phyloP scores from a whole-genome alignment of 345 rosid genomes.

The Salix koriyanagi region DNA sequence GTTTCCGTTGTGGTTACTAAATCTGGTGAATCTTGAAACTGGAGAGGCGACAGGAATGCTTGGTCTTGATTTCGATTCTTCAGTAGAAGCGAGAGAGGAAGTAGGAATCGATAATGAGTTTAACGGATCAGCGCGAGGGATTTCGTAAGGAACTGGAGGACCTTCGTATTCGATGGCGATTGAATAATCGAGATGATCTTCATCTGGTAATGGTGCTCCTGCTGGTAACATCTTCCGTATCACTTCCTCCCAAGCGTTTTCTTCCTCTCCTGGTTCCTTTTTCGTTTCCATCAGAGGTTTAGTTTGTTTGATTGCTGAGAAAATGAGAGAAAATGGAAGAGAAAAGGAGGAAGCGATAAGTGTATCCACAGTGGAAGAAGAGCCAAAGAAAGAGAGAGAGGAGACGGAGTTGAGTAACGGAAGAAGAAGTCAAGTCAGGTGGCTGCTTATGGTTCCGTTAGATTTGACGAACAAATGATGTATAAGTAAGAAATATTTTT shows the following conservation, averaged over 20 bases:
- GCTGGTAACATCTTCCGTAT: constrained; percentile 19
- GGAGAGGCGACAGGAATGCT: constrained; percentile 30
- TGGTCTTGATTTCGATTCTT: constrained; percentile 10
- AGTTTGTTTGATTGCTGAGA: neutral
- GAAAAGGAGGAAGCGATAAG: neutral
- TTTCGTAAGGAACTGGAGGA: constrained; percentile 44
- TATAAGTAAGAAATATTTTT: neutral
- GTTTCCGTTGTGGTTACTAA: constrained; percentile 2
- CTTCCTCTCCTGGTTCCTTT: neutral
- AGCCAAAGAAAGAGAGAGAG: neutral
- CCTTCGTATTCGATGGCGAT: constrained; percentile 57
- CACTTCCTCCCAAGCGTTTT: constrained; percentile 8
- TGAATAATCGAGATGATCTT: constrained; percentile 43
- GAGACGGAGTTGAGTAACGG: neutral
- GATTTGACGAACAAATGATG: neutral
- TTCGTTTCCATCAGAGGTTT: neutral
- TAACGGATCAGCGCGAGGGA: constrained; percentile 50
- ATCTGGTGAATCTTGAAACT: constrained; percentile 25
- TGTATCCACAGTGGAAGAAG: neutral
- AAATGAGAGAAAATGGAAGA: neutral
- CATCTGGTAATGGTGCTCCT: constrained; percentile 23
- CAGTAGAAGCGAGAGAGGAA: constrained; percentile 14
- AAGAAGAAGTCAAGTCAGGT: neutral
- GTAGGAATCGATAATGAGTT: constrained; percentile 15
- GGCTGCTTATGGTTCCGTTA: neutral